Conservation (phyloP, 1,139 yeast species). For the Nakaseomyces kungkrabaensis region DNA sequence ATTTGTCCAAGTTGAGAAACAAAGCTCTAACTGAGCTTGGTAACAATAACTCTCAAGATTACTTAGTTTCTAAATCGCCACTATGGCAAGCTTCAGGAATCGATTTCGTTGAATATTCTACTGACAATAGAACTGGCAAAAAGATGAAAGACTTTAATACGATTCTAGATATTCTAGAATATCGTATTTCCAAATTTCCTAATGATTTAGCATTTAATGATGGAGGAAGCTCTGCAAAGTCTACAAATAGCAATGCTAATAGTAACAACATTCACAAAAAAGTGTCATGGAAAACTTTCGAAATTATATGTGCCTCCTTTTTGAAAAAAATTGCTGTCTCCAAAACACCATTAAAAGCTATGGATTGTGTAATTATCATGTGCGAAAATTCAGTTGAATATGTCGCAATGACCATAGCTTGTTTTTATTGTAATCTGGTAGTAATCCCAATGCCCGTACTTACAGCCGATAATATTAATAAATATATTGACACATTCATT, state of each 20-base stretch:
- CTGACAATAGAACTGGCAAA: constrained; percentile 70
- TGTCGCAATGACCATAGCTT: constrained; percentile 74
- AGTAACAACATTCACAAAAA: constrained; percentile 40
- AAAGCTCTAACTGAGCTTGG: constrained; percentile 15
- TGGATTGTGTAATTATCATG: constrained; percentile 69
- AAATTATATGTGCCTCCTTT: constrained; percentile 57
- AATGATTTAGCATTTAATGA: constrained; percentile 77
- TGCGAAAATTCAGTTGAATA: constrained; percentile 84
- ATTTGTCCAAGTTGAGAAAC: constrained; percentile 25
- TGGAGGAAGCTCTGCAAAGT: constrained; percentile 34
- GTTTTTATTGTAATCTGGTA: constrained; percentile 70
- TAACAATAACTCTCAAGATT: not conserved
- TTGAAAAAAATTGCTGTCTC: constrained; percentile 39
- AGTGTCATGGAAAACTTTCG: constrained; percentile 81
- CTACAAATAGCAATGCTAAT: constrained; percentile 11
- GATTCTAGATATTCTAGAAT: constrained; percentile 65
- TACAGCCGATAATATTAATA: constrained; percentile 58
- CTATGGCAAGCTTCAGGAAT: constrained; percentile 60
- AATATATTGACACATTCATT: constrained; percentile 63
- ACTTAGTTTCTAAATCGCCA: constrained; percentile 4
- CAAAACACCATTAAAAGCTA: constrained; percentile 47
- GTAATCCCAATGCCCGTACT: constrained; percentile 76
- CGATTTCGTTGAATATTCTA: constrained; percentile 63
- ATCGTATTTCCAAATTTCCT: constrained; percentile 63
- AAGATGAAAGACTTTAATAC: constrained; percentile 64